Conservation (phyloP, 352 stramenopile genomes). For the Salisapilia sapeloensis region DNA sequence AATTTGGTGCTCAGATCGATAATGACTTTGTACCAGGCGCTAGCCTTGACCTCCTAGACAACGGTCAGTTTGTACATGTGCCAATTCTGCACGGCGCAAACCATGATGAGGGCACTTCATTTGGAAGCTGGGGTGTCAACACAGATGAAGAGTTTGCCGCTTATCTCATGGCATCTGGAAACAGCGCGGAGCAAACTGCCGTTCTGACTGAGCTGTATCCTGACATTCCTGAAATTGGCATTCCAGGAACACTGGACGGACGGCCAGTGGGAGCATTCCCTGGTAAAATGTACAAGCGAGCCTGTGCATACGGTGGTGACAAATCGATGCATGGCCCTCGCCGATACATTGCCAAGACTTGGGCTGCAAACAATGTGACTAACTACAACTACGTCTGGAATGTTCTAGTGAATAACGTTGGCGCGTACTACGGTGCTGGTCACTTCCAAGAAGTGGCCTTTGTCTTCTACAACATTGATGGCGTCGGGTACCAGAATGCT, state of each 20-base stretch:
- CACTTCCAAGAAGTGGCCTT: constrained; percentile 12
- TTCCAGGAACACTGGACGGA: constrained; percentile 6
- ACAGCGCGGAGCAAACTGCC: constrained; percentile 6
- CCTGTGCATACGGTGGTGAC: constrained; percentile 8
- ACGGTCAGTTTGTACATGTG: constrained; percentile 12
- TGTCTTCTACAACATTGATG: constrained; percentile 11
- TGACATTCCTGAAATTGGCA: constrained; percentile 8
- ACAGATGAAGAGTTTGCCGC: constrained; percentile 9
- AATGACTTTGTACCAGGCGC: constrained; percentile 10
- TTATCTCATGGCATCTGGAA: constrained; percentile 7
- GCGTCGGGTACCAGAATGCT: constrained; percentile 9
- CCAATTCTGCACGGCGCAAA: constrained; percentile 12
- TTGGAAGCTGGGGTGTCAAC: constrained; percentile 7
- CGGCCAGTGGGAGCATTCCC: constrained; percentile 8
- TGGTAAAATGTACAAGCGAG: constrained; percentile 11
- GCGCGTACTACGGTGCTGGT: constrained; percentile 5
- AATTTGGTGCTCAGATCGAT: constrained; percentile 9
- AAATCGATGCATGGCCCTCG: constrained; percentile 7
- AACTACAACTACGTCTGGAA: constrained; percentile 13
- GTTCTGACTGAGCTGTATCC: constrained; percentile 9
- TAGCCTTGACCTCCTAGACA: constrained; percentile 4
- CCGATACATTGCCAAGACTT: constrained; percentile 12
- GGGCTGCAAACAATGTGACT: constrained; percentile 6
- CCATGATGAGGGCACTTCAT: constrained; percentile 10
- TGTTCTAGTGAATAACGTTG: constrained; percentile 4